A percentile compares a stretch with the other conserved stretches of the same genome.
These are phyloP conservation scores for Ceratocystis variospora DNA, from an alignment of 2,329 filamentous ascomycete genomes.

Conservation along the genomic window DNA sequence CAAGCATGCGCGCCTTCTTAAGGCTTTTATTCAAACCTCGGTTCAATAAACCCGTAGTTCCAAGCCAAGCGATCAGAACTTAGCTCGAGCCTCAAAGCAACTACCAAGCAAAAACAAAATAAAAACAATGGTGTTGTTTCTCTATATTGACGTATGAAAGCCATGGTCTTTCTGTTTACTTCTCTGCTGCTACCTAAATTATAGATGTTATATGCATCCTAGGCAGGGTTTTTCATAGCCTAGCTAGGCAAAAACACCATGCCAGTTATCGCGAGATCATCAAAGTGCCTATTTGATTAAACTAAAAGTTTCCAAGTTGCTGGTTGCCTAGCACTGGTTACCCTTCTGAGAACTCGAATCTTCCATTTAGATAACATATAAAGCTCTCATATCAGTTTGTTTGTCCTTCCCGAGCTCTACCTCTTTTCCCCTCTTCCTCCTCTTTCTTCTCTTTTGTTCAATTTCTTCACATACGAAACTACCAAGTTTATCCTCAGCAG, in stretches of 20 bases:
- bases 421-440: constrained; percentile 9
- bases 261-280: background rate
- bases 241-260: background rate
- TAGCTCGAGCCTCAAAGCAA: background rate
- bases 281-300: background rate
- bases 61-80: background rate
- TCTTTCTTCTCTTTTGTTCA: constrained; percentile 17
- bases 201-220: background rate
- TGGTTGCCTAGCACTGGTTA: constrained; percentile 1
- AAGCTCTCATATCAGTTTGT: constrained; percentile 2
- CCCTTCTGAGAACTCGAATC: background rate
- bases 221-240: background rate
- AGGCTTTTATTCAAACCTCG: background rate
- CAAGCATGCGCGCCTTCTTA: background rate
- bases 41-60: background rate
- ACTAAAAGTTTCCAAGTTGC: background rate
- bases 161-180: background rate
- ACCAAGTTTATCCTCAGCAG: constrained; percentile 5
- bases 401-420: constrained; percentile 11
- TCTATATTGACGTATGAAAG: no score
- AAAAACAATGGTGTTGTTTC: background rate
- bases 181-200: background rate
- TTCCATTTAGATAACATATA: background rate
- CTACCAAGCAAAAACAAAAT: background rate
- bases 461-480: background rate